A percentile compares a stretch with the other conserved stretches of the same genome.
Conservation (phyloP, 306 rosid species). For the Quercus cerris region DNA sequence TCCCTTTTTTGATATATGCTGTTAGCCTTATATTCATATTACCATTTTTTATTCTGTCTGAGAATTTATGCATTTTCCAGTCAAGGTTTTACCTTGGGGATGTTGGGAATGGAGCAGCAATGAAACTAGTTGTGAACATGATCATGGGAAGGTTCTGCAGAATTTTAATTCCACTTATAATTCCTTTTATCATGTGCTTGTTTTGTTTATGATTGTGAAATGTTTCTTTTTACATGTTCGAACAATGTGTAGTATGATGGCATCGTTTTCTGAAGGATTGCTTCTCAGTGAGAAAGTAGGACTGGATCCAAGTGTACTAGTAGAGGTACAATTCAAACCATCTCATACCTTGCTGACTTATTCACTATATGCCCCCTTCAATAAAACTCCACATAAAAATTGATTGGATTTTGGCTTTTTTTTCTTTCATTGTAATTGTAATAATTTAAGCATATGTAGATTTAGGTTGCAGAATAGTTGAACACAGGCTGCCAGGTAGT, state of each 20-base stretch:
- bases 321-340: conserved; percentile 57
- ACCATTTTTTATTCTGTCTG: conserved; percentile 1
- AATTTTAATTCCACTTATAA: not conserved
- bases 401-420: not conserved
- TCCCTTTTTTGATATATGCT: conserved; percentile 1
- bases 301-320: conserved; percentile 73
- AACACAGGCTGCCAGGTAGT: not conserved
- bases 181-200: conserved; percentile 18
- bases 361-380: not conserved
- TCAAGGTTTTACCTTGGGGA: conserved; percentile 92
- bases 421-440: not conserved
- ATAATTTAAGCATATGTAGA: not conserved
- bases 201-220: conserved; percentile 14
- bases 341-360: conserved; percentile 11
- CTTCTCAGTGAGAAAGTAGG: conserved; percentile 89
- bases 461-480: not conserved
- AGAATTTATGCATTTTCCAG: conserved; percentile 40
- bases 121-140: conserved; percentile 97
- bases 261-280: conserved; percentile 93
- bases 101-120: conserved; percentile 96
- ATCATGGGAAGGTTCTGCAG: conserved; percentile 86
- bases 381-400: not conserved
- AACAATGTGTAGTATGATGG: conserved; percentile 76
- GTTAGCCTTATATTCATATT: not conserved
- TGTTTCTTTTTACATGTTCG: conserved; percentile 15